Evolutionary conservation across 371 early-diverging fungal genomes (phyloP).

Genomic region (Coemansia sp.): DNA sequence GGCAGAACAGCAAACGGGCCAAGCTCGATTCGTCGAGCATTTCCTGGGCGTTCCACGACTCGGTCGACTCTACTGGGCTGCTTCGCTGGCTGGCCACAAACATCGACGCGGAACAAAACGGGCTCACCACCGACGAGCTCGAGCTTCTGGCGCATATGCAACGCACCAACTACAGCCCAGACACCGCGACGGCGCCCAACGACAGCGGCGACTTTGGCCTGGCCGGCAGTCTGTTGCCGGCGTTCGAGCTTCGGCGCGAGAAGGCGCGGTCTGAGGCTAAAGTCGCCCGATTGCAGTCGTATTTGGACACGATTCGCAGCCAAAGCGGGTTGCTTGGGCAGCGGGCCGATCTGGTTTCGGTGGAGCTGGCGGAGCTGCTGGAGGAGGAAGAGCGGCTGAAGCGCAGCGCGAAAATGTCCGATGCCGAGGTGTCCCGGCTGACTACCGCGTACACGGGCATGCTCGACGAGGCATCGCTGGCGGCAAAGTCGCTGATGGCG

Average conservation of each 20-base stretch:
- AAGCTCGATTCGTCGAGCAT: constrained; percentile 29
- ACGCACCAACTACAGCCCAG: constrained; percentile 14
- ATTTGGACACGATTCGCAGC: constrained; percentile 9
- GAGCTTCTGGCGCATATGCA: constrained; percentile 32
- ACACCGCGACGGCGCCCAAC: not conserved
- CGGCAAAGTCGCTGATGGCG: constrained; percentile 15
- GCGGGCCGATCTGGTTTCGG: constrained; percentile 26
- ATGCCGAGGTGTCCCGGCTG: constrained; percentile 29
- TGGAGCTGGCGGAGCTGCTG: constrained; percentile 18
- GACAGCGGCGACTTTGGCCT: not conserved
- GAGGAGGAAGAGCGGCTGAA: constrained; percentile 32
- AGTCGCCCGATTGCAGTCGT: constrained; percentile 8
- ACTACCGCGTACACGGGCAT: constrained; percentile 20
- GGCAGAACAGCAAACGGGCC: not conserved
- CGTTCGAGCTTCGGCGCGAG: constrained; percentile 23
- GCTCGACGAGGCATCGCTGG: constrained; percentile 26
- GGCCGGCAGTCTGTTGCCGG: not conserved
- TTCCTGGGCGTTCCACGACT: constrained; percentile 45
- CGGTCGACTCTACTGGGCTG: constrained; percentile 32
- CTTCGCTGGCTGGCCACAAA: constrained; percentile 36
- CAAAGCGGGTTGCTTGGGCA: constrained; percentile 18
- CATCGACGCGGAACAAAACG: constrained; percentile 24
- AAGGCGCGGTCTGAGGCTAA: not conserved
- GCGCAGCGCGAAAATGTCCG: constrained; percentile 12
- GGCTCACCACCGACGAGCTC: constrained; percentile 26